Base-by-base conservation (phyloP, 2,329 filamentous ascomycete species). In the Neonectria magnoliae region DNA sequence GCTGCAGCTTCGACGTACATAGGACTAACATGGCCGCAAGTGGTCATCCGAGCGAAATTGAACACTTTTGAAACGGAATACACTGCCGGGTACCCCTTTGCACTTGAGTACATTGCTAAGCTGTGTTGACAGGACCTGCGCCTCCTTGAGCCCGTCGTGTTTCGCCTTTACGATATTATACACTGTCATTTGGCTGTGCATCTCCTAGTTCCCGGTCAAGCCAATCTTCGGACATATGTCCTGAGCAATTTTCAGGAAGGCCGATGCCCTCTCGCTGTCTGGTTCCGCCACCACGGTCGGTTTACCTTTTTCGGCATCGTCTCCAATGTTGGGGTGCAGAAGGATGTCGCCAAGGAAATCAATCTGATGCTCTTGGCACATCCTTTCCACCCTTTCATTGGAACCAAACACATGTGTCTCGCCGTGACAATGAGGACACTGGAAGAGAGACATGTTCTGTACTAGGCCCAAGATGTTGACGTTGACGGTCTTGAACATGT, bases 251-350 rank as follows among this genome's bases (percentile, higher is more conserved):
- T 84, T 81, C 62, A 90, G 80, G 76, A 98, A 99, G 1, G 90
- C 88, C 57, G 84, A 81, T 1, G 92, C 91, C 70, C 93, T 88
- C 33, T 87, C 85, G 71, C 93, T 94, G 1, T 89, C 84, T 8
- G 95, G 93, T 77, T 97, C 93, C 1, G 93, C 88, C 2, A 97
- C 93, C 0, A 98, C 92, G 1, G 94, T 98, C 4, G 96, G 96
- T 78, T 91, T 93, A 1, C 96, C 96, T 20, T 87, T 83, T 78
- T 97, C 93, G 1, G 93, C 93, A 78, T 98, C 93, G 60, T 93
- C 91, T 64, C 94, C 97, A 22, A 98, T 97, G 55, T 84, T 88
- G 4, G 92, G 89, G 77, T 98, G 93, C 53, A 99, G 84, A 6
- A 95, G 95, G 44, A 99, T 91, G 76, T 98, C 92, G 1, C 93